phyloP scores from a whole-genome alignment of 2,329 filamentous ascomycete genomes.

The Pyrenophora teres region DNA sequence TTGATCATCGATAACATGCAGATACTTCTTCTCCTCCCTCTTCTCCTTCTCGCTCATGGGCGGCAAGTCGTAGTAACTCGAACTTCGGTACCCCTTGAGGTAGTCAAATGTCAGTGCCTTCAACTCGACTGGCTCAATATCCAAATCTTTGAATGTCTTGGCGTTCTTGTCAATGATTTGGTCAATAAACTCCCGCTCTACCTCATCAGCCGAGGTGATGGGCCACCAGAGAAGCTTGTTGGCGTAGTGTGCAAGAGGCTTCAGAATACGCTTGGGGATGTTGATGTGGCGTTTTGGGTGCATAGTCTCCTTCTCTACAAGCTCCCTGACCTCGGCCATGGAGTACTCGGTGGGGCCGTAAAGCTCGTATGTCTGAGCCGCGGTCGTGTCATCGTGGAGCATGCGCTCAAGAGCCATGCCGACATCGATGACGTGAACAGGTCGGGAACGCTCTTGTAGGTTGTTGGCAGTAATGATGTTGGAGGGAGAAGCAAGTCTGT shows the following conservation, averaged over 20 bases:
- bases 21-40: constrained; percentile 92
- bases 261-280: constrained; percentile 78
- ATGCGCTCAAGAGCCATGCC: constrained; percentile 87
- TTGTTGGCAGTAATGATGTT: constrained; percentile 91
- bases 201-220: constrained; percentile 77
- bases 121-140: constrained; percentile 86
- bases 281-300: constrained; percentile 91
- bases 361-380: constrained; percentile 88
- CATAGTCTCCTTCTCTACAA: constrained; percentile 91
- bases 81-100: constrained; percentile 88
- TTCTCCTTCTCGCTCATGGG: constrained; percentile 94
- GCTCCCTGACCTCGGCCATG: constrained; percentile 79
- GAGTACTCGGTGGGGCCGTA: constrained; percentile 94
- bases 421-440: constrained; percentile 92
- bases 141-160: constrained; percentile 94
- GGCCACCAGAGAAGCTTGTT: constrained; percentile 92
- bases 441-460: constrained; percentile 88
- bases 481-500: constrained; percentile 77
- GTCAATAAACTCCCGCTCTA: constrained; percentile 91
- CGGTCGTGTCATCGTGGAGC: constrained; percentile 87
- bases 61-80: constrained; percentile 88
- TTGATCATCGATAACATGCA: constrained; percentile 70
- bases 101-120: constrained; percentile 91
- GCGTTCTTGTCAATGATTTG: constrained; percentile 87
- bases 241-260: constrained; percentile 72